Conservation (phyloP, 2,329 filamentous ascomycete genomes). For the Botrytis byssoidea region DNA sequence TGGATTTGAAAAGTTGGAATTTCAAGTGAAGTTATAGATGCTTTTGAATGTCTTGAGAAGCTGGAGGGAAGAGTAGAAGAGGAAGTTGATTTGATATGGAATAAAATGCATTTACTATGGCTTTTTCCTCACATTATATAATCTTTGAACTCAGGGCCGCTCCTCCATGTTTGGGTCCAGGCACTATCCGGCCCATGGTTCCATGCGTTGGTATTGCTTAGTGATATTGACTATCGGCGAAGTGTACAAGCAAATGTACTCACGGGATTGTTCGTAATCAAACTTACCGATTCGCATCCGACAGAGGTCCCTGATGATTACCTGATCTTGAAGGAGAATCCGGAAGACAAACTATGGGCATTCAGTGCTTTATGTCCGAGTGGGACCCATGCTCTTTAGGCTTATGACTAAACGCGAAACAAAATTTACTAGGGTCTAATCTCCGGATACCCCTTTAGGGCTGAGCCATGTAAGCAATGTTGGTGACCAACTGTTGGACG, state of each 20-base stretch:
- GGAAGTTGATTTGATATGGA: constrained; percentile 8
- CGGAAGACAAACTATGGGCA: not conserved
- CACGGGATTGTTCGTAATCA: constrained; percentile 4
- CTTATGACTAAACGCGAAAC: not conserved
- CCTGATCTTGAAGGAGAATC: not conserved
- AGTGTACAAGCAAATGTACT: not conserved
- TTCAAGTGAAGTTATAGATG: constrained; percentile 1
- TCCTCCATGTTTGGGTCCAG: not conserved
- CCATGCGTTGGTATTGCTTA: not conserved
- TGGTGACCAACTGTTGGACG: not conserved
- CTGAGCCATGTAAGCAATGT: not conserved
- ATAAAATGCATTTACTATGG: not conserved
- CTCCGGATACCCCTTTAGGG: constrained; percentile 1
- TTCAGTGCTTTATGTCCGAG: not conserved
- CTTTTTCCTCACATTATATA: not conserved
- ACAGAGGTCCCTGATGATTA: not conserved
- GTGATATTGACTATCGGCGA: not conserved
- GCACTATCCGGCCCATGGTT: not conserved
- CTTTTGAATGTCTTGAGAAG: not conserved
- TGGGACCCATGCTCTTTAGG: not conserved
- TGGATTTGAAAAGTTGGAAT: not conserved
- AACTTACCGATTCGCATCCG: not conserved
- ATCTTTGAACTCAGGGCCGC: constrained; percentile 11
- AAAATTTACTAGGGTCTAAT: constrained; percentile 14
- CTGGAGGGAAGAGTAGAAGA: not conserved